These are phyloP conservation scores for Quercus glauca DNA, from an alignment of 306 rosid genomes.

Conservation along the genomic window DNA sequence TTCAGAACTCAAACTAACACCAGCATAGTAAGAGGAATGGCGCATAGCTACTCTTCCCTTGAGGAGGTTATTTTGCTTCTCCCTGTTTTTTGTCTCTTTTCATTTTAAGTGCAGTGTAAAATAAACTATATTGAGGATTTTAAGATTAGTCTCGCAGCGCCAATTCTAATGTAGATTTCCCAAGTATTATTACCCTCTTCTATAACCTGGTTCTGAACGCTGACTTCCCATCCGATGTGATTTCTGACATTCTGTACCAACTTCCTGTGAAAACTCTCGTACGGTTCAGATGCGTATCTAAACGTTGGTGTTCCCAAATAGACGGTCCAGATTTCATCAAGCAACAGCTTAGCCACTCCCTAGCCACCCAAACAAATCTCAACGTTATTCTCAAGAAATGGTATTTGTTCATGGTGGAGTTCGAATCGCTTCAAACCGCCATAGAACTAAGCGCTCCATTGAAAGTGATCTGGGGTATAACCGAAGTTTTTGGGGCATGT, in stretches of 20 bases:
- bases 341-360: background rate
- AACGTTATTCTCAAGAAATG: background rate
- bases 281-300: background rate
- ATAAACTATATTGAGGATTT: no score
- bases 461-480: background rate
- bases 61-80: no score
- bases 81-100: no score
- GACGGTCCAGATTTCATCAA: background rate
- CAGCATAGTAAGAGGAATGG: no score
- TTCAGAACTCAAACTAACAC: no score
- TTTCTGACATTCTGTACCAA: background rate
- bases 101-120: no score
- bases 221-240: background rate
- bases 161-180: no score
- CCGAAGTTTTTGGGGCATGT: background rate
- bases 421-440: background rate
- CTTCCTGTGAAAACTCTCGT: slow-evolving; percentile 1
- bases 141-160: no score
- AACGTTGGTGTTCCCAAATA: background rate
- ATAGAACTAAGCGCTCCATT: background rate
- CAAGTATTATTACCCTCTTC: no score
- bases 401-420: background rate
- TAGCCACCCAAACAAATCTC: background rate
- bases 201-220: no score
- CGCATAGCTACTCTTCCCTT: no score